A percentile compares a stretch with the other conserved stretches of the same genome.
phyloP scores from a whole-genome alignment of 2,329 filamentous ascomycete genomes.

The Diaporthe australafricana region DNA sequence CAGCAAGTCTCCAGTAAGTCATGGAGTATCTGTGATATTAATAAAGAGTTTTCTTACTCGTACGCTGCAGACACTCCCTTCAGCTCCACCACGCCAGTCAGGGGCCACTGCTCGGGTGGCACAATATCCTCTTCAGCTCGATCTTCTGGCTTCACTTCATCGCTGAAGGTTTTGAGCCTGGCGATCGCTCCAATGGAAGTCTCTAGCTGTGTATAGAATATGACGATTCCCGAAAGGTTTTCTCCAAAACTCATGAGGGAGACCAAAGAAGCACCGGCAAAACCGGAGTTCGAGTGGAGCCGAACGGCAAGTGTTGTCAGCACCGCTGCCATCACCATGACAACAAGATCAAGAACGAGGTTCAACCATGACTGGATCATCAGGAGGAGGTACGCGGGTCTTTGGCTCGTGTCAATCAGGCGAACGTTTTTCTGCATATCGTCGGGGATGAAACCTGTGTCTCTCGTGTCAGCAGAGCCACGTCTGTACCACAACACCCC shows the following conservation, averaged over 20 bases:
- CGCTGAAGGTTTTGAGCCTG: conserved; percentile 46
- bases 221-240: conserved; percentile 45
- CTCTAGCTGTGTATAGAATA: conserved; percentile 48
- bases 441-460: conserved; percentile 5
- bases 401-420: conserved; percentile 66
- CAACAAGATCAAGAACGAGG: conserved; percentile 61
- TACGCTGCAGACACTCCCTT: conserved; percentile 44
- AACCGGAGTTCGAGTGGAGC: conserved; percentile 49
- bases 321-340: conserved; percentile 60
- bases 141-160: conserved; percentile 42
- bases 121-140: conserved; percentile 45
- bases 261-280: conserved; percentile 53
- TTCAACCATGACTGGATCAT: conserved; percentile 70
- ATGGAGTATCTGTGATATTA: background rate
- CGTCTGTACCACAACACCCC: conserved; percentile 48
- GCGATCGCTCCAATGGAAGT: conserved; percentile 52
- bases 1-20: background rate
- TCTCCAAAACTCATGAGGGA: conserved; percentile 52
- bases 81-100: conserved; percentile 41
- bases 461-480: background rate
- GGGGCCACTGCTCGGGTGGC: conserved; percentile 43
- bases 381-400: conserved; percentile 67
- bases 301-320: conserved; percentile 62
- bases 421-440: conserved; percentile 10
- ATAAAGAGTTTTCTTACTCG: conserved; percentile 30